Evolutionary conservation across 495 filamentous ascomycete species (phyloP), one percentile per base, ranked within the genome.

Genomic region (Hyphodiscus hymeniophilus): DNA sequence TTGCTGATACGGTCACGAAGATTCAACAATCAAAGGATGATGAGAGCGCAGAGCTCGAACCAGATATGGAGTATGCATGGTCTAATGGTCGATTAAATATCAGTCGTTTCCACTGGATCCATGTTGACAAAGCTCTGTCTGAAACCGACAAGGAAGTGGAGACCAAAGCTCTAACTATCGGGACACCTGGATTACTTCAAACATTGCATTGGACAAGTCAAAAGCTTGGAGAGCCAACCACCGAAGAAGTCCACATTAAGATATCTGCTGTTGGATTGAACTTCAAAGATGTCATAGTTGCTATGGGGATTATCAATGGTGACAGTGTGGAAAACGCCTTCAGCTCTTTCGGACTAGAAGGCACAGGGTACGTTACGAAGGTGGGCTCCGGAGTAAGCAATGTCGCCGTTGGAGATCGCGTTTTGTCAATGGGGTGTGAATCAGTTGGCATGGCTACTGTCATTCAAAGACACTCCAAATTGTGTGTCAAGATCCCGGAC

Each of bases 361-460:
- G 24, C 2, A 13, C 47, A 12, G 80, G 77, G 31, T 43, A 76
- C 7, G 64, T 82, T 6, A 67, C 63, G 3, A 60, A 64, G 0
- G 55, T 79, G 2, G 78, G 78, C 3, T 57, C 61, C 36, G 62
- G 66, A 10, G 70, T 77, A 8, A 61, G 50, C 12, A 52, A 64
- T 28, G 40, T 76, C 44, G 45, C 63, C 18, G 56, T 70, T 12
- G 77, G 77, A 12, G 73, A 81, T 55, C 66, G 71, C n/a, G 72
- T 82, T 21, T 69, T 69, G 17, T 60, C 16, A 53, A 0, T 67
- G 79, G 42, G 64, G 68, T 1, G 47, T 64, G 36, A 11, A 24
- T n/a, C 30, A 33, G 7, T 33, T n/a, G n/a, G 13, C 13, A 5
- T 18, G 13, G 17, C 13, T n/a, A n/a, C 4, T 18, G 34, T 33